Evolutionary conservation across 441 rosid species (phyloP).

Genomic region (Erodium texanum): DNA sequence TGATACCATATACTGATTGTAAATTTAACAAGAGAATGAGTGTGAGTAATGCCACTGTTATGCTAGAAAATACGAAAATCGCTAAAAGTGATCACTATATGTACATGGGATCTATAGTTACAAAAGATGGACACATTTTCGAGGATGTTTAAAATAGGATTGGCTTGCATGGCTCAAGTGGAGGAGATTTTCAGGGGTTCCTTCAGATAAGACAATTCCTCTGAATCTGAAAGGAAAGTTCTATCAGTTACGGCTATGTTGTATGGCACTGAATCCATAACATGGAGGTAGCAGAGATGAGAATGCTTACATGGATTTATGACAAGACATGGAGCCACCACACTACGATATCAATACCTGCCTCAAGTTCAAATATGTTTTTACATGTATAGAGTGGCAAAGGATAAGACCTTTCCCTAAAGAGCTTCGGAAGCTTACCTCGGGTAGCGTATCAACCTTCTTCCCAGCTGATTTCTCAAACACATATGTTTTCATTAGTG

Average conservation of each 20-base stretch:
- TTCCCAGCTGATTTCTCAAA: conserved; percentile 85
- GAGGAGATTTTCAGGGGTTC: background rate
- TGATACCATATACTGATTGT: too few relatives aligned
- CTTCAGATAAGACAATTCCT: too few relatives aligned
- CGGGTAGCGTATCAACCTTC: conserved; percentile 76
- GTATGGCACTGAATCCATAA: too few relatives aligned
- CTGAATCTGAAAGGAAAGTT: too few relatives aligned
- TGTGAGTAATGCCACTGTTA: background rate
- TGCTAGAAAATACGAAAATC: background rate
- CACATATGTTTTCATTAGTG: conserved; percentile 81
- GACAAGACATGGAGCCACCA: background rate
- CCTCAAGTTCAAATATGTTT: background rate
- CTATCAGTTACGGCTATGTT: too few relatives aligned
- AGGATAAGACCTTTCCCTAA: conserved; percentile 1
- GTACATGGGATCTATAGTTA: background rate
- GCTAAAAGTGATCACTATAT: too few relatives aligned
- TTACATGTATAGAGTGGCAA: conserved; percentile 3
- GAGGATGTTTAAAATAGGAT: background rate
- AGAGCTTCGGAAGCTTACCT: conserved; percentile 42
- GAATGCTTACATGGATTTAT: too few relatives aligned
- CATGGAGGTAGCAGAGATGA: too few relatives aligned
- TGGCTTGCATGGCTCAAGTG: background rate
- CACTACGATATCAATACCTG: background rate
- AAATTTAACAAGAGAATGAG: background rate
- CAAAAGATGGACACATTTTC: background rate